Base-by-base conservation (phyloP, 495 filamentous ascomycete genomes). In the Podospora pseudopauciseta region DNA sequence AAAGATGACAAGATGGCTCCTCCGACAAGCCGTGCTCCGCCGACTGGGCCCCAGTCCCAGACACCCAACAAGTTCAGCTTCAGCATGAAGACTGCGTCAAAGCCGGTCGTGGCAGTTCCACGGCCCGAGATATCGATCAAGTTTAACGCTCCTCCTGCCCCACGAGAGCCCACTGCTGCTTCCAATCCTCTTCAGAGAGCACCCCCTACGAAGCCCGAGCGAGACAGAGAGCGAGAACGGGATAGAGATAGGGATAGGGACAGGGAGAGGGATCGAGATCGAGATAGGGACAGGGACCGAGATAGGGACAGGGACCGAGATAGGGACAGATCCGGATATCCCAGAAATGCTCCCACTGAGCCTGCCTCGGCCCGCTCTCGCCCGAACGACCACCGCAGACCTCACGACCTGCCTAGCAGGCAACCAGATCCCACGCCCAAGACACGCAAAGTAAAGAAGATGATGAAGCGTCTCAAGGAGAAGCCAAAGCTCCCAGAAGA, bases 41-140 rank as follows among this genome's bases (percentile, higher is more conserved):
- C 82, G 18, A 76, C 80, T 5, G 79, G 85, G 27, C 80, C 85
- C 53, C 82, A 86, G 79, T 86, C 83, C 34, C 73, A 72, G 44
- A 74, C 77, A 19, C 63, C 75, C 18, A 89, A 88, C 53, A 94
- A 93, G 75, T 92, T 97, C 72, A 93, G 91, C 72, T 97, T 97
- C 77, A 90, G 92, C 15, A 89, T 97, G 77, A 96, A 95, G 75
- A 81, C 87, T 32, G 78, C 84, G 16, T 80, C 73, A 0, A 95
- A 95, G 68, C 78, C 86, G 23, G 78, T 84, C 5, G 76, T 82
- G n/a, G 80, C 87, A 20, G 79, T 86, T 26, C 84, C 91, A 4
- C 91, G 92, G 68, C 86, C 89, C 6, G 91, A 84, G 82, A 93
- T 87, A 67, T 90, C 88, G 2, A 87, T 89, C 68, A 90, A 90